Conservation (phyloP, 345 rosid species). For the Alliaria petiolata region DNA sequence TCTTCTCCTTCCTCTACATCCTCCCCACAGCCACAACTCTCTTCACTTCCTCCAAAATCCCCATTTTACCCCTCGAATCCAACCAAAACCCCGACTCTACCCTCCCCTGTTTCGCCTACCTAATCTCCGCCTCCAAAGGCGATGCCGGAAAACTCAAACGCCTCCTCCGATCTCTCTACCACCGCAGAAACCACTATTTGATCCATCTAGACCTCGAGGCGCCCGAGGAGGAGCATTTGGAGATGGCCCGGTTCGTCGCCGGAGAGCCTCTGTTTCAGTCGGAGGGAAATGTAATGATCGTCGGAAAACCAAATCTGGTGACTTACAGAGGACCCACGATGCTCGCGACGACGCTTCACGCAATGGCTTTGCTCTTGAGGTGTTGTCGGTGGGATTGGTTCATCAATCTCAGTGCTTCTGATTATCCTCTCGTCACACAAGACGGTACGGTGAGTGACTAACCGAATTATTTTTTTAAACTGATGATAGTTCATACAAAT, state of each 20-base stretch:
- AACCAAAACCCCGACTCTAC: conserved; percentile 31
- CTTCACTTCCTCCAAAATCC: conserved; percentile 34
- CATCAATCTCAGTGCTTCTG: conserved; percentile 96
- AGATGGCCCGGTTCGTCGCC: conserved; percentile 51
- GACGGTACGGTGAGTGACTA: conserved; percentile 97
- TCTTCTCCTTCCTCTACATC: conserved; percentile 50
- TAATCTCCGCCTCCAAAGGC: conserved; percentile 80
- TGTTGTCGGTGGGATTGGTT: conserved; percentile 95
- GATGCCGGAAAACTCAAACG: conserved; percentile 59
- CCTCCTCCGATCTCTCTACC: conserved; percentile 61
- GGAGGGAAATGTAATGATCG: conserved; percentile 74
- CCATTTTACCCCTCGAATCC: conserved; percentile 34
- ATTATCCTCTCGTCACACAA: conserved; percentile 85
- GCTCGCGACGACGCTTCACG: conserved; percentile 86
- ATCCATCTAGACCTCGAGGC: conserved; percentile 75
- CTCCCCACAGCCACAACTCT: conserved; percentile 43
- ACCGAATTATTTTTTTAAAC: neutral
- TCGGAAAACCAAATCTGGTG: conserved; percentile 73
- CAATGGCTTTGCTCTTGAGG: conserved; percentile 68
- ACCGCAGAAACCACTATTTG: conserved; percentile 74
- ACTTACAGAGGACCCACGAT: conserved; percentile 94
- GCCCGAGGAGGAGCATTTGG: conserved; percentile 48
- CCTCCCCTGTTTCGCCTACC: conserved; percentile 76
- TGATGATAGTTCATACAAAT: neutral
- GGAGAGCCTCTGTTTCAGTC: conserved; percentile 47